These are phyloP conservation scores for Fusarium succisae DNA, from an alignment of 2,329 filamentous ascomycete species.

Conservation along the genomic window DNA sequence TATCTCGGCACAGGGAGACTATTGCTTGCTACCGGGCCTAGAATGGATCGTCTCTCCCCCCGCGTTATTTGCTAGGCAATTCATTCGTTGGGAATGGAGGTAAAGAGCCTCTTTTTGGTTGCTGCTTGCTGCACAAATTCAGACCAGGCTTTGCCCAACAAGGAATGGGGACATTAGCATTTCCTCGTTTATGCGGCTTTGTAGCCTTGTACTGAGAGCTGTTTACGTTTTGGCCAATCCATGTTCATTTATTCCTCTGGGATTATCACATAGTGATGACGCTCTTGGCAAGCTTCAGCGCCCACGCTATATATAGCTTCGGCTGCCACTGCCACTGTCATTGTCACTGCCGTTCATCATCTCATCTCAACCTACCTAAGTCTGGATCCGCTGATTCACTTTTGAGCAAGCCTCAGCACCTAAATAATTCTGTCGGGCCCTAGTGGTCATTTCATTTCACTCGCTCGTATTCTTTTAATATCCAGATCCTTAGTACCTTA, in stretches of 20 bases:
- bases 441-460: slow-evolving; percentile 22
- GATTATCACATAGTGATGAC: slow-evolving; percentile 16
- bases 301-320: slow-evolving; percentile 27
- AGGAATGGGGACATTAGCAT: slow-evolving; percentile 8
- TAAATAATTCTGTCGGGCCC: slow-evolving; percentile 8
- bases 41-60: slow-evolving; percentile 17
- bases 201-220: slow-evolving; percentile 6
- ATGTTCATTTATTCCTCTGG: neutral
- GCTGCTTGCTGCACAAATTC: neutral
- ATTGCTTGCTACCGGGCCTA: slow-evolving; percentile 10
- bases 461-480: slow-evolving; percentile 18
- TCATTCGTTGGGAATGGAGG: slow-evolving; percentile 21
- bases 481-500: neutral
- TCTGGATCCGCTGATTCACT: slow-evolving; percentile 13
- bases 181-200: slow-evolving; percentile 24
- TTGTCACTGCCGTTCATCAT: neutral
- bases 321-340: slow-evolving; percentile 10
- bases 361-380: neutral
- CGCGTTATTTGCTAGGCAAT: slow-evolving; percentile 11
- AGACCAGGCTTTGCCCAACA: slow-evolving; percentile 9
- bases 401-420: slow-evolving; percentile 23
- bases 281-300: slow-evolving; percentile 23
- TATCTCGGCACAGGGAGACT: slow-evolving; percentile 21
- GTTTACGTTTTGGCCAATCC: slow-evolving; percentile 4
- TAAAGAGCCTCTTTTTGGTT: slow-evolving; percentile 30